phyloP scores from a whole-genome alignment of 1,284 basidiomycete genomes.

The Ceratorhiza oryzae-sativae region DNA sequence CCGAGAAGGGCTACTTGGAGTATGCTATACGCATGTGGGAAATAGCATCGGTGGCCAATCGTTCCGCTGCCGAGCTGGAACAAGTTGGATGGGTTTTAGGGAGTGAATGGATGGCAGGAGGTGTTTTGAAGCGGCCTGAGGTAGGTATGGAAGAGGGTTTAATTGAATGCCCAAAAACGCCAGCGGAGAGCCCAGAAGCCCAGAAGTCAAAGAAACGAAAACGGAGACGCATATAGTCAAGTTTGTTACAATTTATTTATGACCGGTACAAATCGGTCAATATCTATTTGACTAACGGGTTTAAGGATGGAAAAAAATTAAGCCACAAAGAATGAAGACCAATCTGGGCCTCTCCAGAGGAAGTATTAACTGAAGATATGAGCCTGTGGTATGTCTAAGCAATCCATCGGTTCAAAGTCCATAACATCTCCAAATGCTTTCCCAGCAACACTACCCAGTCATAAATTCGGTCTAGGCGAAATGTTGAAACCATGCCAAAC shows the following conservation, averaged over 20 bases:
- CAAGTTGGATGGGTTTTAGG: conserved; percentile 28
- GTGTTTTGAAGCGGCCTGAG: background rate
- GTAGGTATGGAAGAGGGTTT: background rate
- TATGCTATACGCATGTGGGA: conserved; percentile 25
- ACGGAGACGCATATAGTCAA: background rate
- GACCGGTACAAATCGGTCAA: background rate
- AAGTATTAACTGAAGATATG: no score
- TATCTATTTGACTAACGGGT: background rate
- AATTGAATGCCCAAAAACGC: background rate
- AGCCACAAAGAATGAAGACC: no score
- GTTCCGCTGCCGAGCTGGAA: conserved; percentile 8
- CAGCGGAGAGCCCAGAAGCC: background rate
- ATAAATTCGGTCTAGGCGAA: no score
- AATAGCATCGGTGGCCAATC: background rate
- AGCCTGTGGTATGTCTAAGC: no score
- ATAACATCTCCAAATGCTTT: no score
- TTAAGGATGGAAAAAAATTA: no score
- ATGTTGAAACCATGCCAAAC: no score
- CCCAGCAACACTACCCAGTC: no score
- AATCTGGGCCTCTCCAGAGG: no score
- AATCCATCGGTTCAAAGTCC: no score
- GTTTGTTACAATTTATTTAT: background rate
- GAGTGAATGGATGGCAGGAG: conserved; percentile 16
- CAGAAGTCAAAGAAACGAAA: conserved; percentile 19
- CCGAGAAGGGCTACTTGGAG: conserved; percentile 29